phyloP scores from a whole-genome alignment of 1,284 basidiomycete species.

The Ceraceosorus bombacis region DNA sequence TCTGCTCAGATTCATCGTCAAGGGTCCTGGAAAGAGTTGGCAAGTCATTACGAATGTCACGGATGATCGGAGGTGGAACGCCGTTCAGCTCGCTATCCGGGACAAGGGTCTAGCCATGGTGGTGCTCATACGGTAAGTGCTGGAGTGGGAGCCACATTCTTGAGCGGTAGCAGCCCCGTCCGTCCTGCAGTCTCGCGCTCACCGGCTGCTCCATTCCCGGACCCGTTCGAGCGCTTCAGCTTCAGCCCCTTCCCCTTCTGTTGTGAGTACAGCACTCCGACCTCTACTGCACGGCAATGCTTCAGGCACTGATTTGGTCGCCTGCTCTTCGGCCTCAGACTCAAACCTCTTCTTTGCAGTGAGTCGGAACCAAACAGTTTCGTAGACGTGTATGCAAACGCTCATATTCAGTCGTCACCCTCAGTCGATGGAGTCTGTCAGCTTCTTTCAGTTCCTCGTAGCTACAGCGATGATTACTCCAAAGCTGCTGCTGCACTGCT shows the following conservation, averaged over 20 bases:
- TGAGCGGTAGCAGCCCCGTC: conserved; percentile 4
- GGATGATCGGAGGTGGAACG: conserved; percentile 11
- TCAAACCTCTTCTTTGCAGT: conserved; percentile 29
- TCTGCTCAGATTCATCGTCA: conserved; percentile 18
- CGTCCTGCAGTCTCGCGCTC: conserved; percentile 1
- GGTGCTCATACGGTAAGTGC: conserved; percentile 30
- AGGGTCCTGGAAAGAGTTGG: conserved; percentile 12
- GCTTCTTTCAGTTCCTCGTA: conserved; percentile 25
- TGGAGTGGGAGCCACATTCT: not conserved
- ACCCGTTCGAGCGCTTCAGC: conserved; percentile 2
- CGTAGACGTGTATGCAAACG: not conserved
- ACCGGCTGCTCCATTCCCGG: not conserved
- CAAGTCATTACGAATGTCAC: not conserved
- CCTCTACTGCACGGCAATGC: no score
- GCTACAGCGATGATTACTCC: conserved; percentile 38
- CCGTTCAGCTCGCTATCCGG: conserved; percentile 34
- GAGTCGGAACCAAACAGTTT: not conserved
- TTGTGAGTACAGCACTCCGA: not conserved
- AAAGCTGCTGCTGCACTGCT: conserved; percentile 43
- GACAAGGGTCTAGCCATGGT: conserved; percentile 30
- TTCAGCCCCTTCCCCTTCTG: conserved; percentile 41
- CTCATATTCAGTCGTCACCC: not conserved
- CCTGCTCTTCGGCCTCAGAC: not conserved
- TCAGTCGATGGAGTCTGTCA: conserved; percentile 26
- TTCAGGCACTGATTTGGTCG: no score